These are phyloP conservation scores for Tieghemiomyces parasiticus DNA, from an alignment of 192 early-diverging fungal genomes.

Conservation along the genomic window DNA sequence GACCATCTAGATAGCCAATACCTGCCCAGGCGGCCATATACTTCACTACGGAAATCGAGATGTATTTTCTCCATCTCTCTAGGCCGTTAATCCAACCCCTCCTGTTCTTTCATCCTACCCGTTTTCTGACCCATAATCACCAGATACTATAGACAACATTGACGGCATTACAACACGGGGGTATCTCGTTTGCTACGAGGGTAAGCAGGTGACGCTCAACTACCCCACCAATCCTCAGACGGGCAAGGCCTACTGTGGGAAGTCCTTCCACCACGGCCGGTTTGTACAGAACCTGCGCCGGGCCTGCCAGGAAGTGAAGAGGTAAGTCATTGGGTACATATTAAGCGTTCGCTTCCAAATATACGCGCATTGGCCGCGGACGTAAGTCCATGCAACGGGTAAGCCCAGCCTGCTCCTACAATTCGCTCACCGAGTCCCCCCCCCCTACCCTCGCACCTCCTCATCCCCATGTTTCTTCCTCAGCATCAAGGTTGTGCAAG, in stretches of 20 bases:
- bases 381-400: too few relatives aligned
- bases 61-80: too few relatives aligned
- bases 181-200: constrained; percentile 64
- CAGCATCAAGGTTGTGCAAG: constrained; percentile 66
- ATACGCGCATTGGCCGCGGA: too few relatives aligned
- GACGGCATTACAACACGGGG: constrained; percentile 71
- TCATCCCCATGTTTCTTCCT: too few relatives aligned
- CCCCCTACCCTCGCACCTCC: too few relatives aligned
- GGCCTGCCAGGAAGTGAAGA: constrained; percentile 31
- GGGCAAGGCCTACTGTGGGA: constrained; percentile 38
- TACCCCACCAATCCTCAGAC: constrained; percentile 42
- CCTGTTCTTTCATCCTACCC: neutral
- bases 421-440: too few relatives aligned
- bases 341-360: too few relatives aligned
- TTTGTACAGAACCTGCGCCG: constrained; percentile 75
- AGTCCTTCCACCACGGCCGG: constrained; percentile 88
- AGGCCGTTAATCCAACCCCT: neutral
- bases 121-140: too few relatives aligned
- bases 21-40: too few relatives aligned
- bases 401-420: too few relatives aligned
- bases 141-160: constrained; percentile 67
- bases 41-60: too few relatives aligned
- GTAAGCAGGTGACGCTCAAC: constrained; percentile 45
- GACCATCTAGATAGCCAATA: too few relatives aligned
- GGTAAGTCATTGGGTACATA: constrained; percentile 24